Conservation (phyloP, 495 filamentous ascomycete species). For the Thermochaetoides thermophila region DNA sequence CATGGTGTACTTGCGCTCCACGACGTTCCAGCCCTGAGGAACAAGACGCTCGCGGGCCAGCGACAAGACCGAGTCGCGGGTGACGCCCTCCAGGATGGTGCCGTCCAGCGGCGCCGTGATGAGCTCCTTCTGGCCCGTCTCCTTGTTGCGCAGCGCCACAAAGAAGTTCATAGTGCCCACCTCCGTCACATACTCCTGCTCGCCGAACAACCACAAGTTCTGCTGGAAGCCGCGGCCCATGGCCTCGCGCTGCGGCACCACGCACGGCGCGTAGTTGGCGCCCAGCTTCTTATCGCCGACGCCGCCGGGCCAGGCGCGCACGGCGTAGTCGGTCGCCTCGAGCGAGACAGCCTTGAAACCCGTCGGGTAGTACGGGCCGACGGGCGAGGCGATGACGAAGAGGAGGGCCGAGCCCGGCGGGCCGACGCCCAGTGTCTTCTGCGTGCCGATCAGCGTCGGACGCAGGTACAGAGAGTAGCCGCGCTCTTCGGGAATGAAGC, state of each 20-base stretch:
- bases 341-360: conserved; percentile 93
- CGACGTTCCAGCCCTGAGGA: conserved; percentile 77
- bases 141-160: conserved; percentile 60
- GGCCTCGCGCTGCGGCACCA: conserved; percentile 82
- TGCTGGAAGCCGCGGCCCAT: conserved; percentile 87
- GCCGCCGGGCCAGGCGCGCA: conserved; percentile 94
- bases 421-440: conserved; percentile 79
- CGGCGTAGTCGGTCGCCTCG: conserved; percentile 85
- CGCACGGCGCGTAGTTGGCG: conserved; percentile 95
- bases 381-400: conserved; percentile 89
- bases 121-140: conserved; percentile 77
- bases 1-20: conserved; percentile 85
- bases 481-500: conserved; percentile 70
- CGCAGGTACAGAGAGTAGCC: conserved; percentile 92
- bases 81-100: conserved; percentile 93
- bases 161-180: conserved; percentile 99
- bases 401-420: conserved; percentile 82
- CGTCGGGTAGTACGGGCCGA: conserved; percentile 94
- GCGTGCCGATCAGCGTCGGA: conserved; percentile 94
- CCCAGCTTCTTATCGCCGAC: conserved; percentile 96
- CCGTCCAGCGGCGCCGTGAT: conserved; percentile 88
- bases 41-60: conserved; percentile 70
- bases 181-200: conserved; percentile 89
- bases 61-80: conserved; percentile 68
- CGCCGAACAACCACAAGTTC: conserved; percentile 92